Evolutionary conservation across 2,329 filamentous ascomycete species (phyloP).

Genomic region (Fragosphaeria purpurea): DNA sequence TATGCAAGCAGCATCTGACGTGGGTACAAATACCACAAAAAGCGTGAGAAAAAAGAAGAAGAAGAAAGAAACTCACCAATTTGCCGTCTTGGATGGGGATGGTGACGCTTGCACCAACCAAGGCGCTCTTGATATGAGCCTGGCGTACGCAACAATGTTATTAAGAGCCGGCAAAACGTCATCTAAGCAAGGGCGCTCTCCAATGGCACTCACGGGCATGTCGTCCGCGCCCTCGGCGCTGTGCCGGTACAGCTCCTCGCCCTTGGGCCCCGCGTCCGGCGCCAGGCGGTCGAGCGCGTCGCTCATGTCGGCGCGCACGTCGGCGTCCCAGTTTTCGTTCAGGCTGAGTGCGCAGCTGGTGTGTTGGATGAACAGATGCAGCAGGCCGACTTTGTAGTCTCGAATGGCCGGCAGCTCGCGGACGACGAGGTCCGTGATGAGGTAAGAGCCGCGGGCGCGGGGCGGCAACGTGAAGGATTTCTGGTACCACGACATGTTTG

Average conservation of each 20-base stretch:
- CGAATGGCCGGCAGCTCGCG: conserved; percentile 67
- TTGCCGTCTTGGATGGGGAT: conserved; percentile 84
- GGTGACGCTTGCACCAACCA: conserved; percentile 80
- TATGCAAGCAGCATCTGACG: not conserved
- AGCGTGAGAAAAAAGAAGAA: not conserved
- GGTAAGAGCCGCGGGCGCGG: conserved; percentile 72
- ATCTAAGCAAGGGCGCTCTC: too few relatives aligned
- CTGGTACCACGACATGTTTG: conserved; percentile 65
- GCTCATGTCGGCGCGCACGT: conserved; percentile 89
- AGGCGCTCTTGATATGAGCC: conserved; percentile 86
- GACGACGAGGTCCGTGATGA: conserved; percentile 70
- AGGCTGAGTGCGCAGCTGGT: conserved; percentile 82
- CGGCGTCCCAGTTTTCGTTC: conserved; percentile 83
- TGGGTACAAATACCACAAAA: not conserved
- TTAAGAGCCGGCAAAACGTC: too few relatives aligned
- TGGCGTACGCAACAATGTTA: conserved; percentile 20
- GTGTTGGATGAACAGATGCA: conserved; percentile 92
- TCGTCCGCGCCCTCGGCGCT: conserved; percentile 79
- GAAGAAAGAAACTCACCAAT: conserved; percentile 39
- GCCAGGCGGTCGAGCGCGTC: conserved; percentile 87
- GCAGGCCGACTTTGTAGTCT: conserved; percentile 72
- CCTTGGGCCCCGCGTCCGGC: conserved; percentile 63
- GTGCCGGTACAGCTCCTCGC: conserved; percentile 71
- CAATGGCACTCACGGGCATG: conserved; percentile 61
- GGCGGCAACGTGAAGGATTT: conserved; percentile 74